Evolutionary conservation across 805 yeast species (phyloP), one percentile per base, ranked within the genome.

Genomic region (Debaryomyces castellii): DNA sequence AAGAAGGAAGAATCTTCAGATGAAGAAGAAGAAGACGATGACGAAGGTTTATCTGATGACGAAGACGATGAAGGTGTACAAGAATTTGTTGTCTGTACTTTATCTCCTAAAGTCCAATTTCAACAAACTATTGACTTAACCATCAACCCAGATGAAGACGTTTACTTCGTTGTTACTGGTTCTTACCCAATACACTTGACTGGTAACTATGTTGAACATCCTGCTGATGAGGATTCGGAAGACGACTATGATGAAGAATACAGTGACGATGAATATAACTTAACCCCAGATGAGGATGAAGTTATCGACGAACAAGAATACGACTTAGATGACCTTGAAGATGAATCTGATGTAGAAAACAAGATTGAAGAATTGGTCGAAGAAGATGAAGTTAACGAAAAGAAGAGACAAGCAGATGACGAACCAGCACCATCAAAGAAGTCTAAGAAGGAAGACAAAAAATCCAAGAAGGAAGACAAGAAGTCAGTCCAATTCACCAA

Each of bases 171-270:
- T 62, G 97, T 88, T 47, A 87, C 96, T 51, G 99, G 99, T 63
- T 89, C 97, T 22, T 92, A 90, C 76, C 87, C 96, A 54, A 78
- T 94, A 54, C 95, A 92, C 68, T 75, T 94, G 59, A 77, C 88
- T 56, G 99, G 99, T 76, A 92, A 94, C 84, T 90, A 85, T 73
- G 85, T 94, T 63, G 96, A 88, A 69, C 97, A 91, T 71, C 97
- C 98, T 67, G 89, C 83, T 60, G 96, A 91, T 62, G 81, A 75
- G 36, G 85, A 80, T 44, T 80, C 75, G 47, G 79, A 77, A 42
- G 82, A 74, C 42, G 73, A 69, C 32, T 77, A 74, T 47, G 80
- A 76, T 39, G 79, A 73, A 43, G 78, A 75, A 36, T 76, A 73
- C 44, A 81, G 74, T 18, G 73, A 67, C 40, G 64, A 58, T 10